Evolutionary conservation across 148 eudicot genomes (phyloP).

Genomic region (Rhododendron ovatum): DNA sequence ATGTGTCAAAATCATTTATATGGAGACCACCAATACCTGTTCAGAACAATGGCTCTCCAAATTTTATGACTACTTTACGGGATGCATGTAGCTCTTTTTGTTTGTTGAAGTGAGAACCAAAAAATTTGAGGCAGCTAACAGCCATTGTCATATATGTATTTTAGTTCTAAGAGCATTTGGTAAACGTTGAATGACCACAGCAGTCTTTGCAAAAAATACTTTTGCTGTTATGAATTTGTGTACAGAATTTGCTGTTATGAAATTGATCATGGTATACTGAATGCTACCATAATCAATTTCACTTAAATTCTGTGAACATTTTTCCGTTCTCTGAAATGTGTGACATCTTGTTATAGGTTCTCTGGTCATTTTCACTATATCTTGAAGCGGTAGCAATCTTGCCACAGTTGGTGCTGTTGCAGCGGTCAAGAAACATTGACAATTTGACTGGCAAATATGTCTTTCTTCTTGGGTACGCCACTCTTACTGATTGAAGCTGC

Average conservation of each 20-base stretch:
- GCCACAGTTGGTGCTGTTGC: constrained; percentile 51
- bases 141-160: background rate
- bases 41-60: background rate
- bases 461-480: constrained; percentile 45
- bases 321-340: background rate
- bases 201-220: background rate
- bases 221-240: too few relatives aligned
- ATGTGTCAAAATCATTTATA: too few relatives aligned
- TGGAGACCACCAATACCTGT: background rate
- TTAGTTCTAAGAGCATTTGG: background rate
- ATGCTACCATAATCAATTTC: background rate
- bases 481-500: background rate
- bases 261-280: background rate
- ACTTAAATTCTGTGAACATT: background rate
- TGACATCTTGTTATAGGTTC: constrained; percentile 19
- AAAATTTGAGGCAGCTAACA: too few relatives aligned
- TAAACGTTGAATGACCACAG: background rate
- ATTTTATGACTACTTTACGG: background rate
- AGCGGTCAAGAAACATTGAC: constrained; percentile 48
- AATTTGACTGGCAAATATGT: constrained; percentile 49
- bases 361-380: constrained; percentile 49
- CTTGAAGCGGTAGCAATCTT: constrained; percentile 56
- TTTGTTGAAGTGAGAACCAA: background rate
- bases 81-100: background rate
- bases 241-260: background rate